phyloP scores from a whole-genome alignment of 441 rosid genomes.

The Euphorbia schlechtendalii region DNA sequence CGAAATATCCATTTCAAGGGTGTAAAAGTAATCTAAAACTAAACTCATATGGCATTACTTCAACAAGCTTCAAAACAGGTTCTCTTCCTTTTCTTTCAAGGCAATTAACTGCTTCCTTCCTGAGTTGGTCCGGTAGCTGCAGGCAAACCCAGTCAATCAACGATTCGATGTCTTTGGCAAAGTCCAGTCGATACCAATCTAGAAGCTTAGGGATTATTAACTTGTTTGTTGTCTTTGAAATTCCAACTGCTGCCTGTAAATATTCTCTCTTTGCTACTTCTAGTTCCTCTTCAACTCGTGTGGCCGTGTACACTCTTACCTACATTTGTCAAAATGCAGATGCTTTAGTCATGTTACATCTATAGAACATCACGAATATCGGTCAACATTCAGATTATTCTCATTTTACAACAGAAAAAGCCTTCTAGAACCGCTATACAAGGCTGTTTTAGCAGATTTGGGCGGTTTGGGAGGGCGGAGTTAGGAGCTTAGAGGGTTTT shows the following conservation, averaged over 20 bases:
- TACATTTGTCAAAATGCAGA: slow-evolving; percentile 18
- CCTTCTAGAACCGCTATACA: background rate
- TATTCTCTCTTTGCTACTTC: slow-evolving; percentile 74
- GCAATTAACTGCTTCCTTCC: slow-evolving; percentile 52
- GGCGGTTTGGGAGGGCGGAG: background rate
- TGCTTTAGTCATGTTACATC: too few relatives aligned
- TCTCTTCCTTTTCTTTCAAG: slow-evolving; percentile 43
- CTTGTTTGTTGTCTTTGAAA: slow-evolving; percentile 48
- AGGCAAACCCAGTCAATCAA: slow-evolving; percentile 75
- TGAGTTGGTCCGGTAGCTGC: slow-evolving; percentile 54
- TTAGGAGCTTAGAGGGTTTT: background rate
- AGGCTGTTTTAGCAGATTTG: too few relatives aligned
- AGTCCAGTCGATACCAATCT: slow-evolving; percentile 78
- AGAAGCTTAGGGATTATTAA: slow-evolving; percentile 63
- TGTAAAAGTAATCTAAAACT: slow-evolving; percentile 62
- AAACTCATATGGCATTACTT: slow-evolving; percentile 76
- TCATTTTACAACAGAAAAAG: background rate
- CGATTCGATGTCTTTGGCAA: slow-evolving; percentile 73
- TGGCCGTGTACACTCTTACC: slow-evolving; percentile 72
- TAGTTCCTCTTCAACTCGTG: slow-evolving; percentile 57
- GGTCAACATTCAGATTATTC: background rate
- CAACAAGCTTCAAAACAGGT: slow-evolving; percentile 44
- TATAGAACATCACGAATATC: background rate
- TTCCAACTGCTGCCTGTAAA: slow-evolving; percentile 66
- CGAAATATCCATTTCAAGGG: slow-evolving; percentile 24